Conservation (phyloP, 345 rosid species). For the Draba incana region DNA sequence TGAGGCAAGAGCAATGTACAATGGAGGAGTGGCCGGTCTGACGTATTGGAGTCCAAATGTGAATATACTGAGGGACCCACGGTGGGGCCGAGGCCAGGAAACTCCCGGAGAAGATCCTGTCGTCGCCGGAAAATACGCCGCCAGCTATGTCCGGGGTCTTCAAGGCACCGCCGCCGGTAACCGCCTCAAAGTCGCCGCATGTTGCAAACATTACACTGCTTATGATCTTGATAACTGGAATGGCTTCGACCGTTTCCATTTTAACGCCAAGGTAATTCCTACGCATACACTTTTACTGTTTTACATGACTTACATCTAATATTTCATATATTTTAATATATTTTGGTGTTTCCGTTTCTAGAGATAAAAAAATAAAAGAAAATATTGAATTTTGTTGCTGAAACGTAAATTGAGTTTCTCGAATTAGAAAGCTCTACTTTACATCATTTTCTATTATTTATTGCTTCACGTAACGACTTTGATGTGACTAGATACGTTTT, state of each 20-base stretch:
- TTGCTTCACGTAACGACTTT: constrained; percentile 23
- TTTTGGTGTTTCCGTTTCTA: background rate
- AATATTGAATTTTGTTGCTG: background rate
- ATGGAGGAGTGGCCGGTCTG: constrained; percentile 70
- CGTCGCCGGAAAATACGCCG: constrained; percentile 71
- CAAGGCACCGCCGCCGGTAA: constrained; percentile 59
- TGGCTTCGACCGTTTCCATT: constrained; percentile 82
- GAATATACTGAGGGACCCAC: constrained; percentile 78
- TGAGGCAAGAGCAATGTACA: constrained; percentile 84
- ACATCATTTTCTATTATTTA: constrained; percentile 26
- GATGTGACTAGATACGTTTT: constrained; percentile 36
- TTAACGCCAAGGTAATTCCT: constrained; percentile 71
- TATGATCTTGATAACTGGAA: constrained; percentile 98
- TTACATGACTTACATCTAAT: background rate
- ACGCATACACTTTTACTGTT: background rate
- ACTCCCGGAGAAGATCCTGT: constrained; percentile 96
- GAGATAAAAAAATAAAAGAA: background rate
- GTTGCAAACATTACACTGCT: constrained; percentile 97
- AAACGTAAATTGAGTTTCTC: constrained; percentile 1
- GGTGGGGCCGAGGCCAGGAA: constrained; percentile 94
- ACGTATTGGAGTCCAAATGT: constrained; percentile 88
- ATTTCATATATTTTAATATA: background rate
- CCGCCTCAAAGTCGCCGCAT: constrained; percentile 88
- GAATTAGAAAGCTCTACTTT: constrained; percentile 32
- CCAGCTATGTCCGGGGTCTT: constrained; percentile 75